Evolutionary conservation across 2,329 filamentous ascomycete species (phyloP).

Genomic region (Hypoxylon sp.): DNA sequence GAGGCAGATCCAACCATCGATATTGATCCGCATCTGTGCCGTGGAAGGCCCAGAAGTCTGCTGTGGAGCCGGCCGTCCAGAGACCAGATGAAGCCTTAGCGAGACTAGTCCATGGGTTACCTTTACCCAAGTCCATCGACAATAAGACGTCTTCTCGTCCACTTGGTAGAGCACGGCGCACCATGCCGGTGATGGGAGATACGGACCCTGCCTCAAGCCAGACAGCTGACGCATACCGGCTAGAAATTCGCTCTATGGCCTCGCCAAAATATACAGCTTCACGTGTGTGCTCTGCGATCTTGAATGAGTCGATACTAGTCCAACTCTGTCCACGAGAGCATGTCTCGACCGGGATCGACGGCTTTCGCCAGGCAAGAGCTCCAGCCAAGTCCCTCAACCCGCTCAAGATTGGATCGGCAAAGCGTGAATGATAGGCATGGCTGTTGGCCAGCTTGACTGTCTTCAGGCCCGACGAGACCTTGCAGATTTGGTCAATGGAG

Average conservation of each 20-base stretch:
- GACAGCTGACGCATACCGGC: conserved; percentile 38
- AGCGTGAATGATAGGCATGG: conserved; percentile 46
- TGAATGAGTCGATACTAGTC: conserved; percentile 11
- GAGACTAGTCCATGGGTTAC: conserved; percentile 27
- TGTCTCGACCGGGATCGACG: conserved; percentile 40
- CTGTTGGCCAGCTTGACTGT: conserved; percentile 37
- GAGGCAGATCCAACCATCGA: conserved; percentile 29
- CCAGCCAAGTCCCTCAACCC: conserved; percentile 23
- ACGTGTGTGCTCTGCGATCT: conserved; percentile 44
- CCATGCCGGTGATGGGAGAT: conserved; percentile 45
- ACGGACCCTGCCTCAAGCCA: conserved; percentile 54
- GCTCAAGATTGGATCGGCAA: conserved; percentile 39
- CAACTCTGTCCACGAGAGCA: conserved; percentile 31
- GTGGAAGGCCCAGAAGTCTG: conserved; percentile 33
- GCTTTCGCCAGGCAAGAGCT: conserved; percentile 23
- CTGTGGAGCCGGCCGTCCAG: conserved; percentile 23
- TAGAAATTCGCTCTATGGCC: conserved; percentile 47
- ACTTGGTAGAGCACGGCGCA: conserved; percentile 8
- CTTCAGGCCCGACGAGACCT: conserved; percentile 3
- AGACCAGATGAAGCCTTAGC: conserved; percentile 21
- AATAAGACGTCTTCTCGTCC: conserved; percentile 21
- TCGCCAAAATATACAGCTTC: conserved; percentile 50
- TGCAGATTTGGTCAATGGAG: conserved; percentile 28
- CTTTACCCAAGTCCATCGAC: conserved; percentile 18
- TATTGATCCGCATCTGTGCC: conserved; percentile 16